These are phyloP conservation scores for Kodamaea anthophila DNA, from an alignment of 1,139 yeast genomes.

Conservation along the genomic window DNA sequence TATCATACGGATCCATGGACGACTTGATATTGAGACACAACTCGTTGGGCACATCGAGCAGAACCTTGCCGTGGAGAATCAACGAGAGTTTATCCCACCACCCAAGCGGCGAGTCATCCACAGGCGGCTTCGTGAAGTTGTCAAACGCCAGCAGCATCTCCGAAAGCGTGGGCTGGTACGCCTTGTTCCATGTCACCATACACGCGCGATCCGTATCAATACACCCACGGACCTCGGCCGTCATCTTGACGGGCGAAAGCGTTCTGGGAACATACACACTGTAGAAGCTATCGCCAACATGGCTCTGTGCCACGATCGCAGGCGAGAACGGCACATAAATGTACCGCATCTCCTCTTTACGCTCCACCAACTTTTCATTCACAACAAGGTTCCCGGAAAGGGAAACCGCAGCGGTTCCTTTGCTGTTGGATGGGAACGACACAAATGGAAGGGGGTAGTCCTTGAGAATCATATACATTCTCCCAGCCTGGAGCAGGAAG, in stretches of 20 bases:
- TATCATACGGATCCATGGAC: conserved; percentile 66
- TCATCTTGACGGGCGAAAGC: conserved; percentile 39
- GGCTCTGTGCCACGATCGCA: conserved; percentile 20
- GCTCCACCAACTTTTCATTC: conserved; percentile 33
- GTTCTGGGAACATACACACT: conserved; percentile 39
- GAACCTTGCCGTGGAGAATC: conserved; percentile 41
- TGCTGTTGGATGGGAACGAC: conserved; percentile 30
- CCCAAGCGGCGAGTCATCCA: conserved; percentile 85
- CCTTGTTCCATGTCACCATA: conserved; percentile 39
- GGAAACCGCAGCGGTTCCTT: conserved; percentile 20
- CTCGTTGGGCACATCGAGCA: conserved; percentile 49
- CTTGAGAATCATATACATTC: conserved; percentile 27
- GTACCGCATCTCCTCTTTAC: conserved; percentile 38
- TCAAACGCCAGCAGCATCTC: conserved; percentile 37
- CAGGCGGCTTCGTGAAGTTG: conserved; percentile 61
- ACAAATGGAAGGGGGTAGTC: conserved; percentile 41
- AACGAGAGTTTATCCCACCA: conserved; percentile 52
- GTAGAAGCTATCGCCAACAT: conserved; percentile 30
- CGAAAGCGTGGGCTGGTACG: conserved; percentile 36
- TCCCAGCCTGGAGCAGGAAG: conserved; percentile 24
- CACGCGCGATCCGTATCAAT: conserved; percentile 35
- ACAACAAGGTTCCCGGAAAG: conserved; percentile 35
- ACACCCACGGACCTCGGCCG: conserved; percentile 29
- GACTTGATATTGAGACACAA: conserved; percentile 55
- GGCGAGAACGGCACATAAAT: conserved; percentile 44